These are phyloP conservation scores for Liriodendron chinense DNA, from an alignment of 164 flowering plant species.

Conservation along the genomic window DNA sequence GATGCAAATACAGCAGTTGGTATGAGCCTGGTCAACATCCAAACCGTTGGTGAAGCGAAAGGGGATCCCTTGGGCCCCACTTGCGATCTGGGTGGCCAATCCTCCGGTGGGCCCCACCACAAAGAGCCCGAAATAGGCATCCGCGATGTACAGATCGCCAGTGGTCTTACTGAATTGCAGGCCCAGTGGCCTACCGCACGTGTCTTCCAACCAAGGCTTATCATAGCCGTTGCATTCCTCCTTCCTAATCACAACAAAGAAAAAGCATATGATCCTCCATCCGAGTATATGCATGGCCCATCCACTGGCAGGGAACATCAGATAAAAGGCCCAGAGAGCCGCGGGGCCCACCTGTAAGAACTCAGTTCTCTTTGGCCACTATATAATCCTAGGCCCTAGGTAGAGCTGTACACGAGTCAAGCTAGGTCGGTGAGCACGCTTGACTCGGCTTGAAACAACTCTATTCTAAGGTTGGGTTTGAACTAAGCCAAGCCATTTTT, in stretches of 20 bases:
- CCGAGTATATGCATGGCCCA: not conserved
- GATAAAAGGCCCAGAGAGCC: not conserved
- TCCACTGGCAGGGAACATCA: not conserved
- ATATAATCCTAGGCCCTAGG: too few species aligned
- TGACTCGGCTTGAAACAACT: too few species aligned
- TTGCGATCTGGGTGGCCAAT: conserved; percentile 7
- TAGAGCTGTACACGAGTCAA: too few species aligned
- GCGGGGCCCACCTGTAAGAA: too few species aligned
- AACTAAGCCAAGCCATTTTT: too few species aligned
- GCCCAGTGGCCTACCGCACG: conserved; percentile 39
- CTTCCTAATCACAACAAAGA: not conserved
- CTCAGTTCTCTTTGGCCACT: too few species aligned
- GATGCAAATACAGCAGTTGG: not conserved
- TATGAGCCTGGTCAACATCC: conserved; percentile 28
- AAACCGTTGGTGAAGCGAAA: conserved; percentile 27
- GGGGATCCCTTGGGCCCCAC: conserved; percentile 11
- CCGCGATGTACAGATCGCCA: conserved; percentile 33
- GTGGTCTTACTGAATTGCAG: conserved; percentile 24
- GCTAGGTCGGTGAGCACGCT: too few species aligned
- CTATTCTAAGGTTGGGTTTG: too few species aligned
- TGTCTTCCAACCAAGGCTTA: conserved; percentile 1
- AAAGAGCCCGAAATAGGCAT: conserved; percentile 32
- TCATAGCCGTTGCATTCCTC: conserved; percentile 9
- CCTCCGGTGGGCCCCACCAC: conserved; percentile 30
- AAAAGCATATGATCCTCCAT: not conserved